Percentiles rank a stretch among this genome's conserved stretches.
phyloP scores from a whole-genome alignment of 768 basidiomycete species.

The Leccinum fibrillosum region DNA sequence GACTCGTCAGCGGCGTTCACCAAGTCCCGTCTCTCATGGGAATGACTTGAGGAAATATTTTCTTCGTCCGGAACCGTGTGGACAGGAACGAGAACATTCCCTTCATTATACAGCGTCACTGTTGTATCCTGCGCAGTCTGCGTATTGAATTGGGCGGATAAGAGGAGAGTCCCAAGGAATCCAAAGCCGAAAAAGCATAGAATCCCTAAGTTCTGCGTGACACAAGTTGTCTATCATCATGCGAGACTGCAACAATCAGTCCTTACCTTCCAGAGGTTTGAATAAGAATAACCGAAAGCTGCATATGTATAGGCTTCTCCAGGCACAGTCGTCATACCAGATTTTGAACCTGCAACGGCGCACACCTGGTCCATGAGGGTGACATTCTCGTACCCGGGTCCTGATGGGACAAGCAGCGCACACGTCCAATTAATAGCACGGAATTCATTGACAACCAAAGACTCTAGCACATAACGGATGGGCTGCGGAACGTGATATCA shows the following conservation, averaged over 20 bases:
- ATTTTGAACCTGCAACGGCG: slow-evolving; percentile 37
- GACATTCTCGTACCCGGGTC: slow-evolving; percentile 34
- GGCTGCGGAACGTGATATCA: slow-evolving; percentile 28
- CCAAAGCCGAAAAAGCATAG: slow-evolving; percentile 40
- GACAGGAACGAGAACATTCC: background rate
- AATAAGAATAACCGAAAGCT: slow-evolving; percentile 27
- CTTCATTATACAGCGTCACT: slow-evolving; percentile 23
- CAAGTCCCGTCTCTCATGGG: background rate
- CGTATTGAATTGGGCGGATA: slow-evolving; percentile 34
- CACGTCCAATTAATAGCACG: slow-evolving; percentile 34
- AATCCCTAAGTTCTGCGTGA: slow-evolving; percentile 40
- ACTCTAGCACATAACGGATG: slow-evolving; percentile 26
- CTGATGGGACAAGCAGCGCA: slow-evolving; percentile 31
- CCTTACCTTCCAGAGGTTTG: slow-evolving; percentile 37
- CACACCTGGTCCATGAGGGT: slow-evolving; percentile 41
- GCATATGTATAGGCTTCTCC: slow-evolving; percentile 41
- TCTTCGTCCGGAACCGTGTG: slow-evolving; percentile 20
- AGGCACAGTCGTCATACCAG: slow-evolving; percentile 38
- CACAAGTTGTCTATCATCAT: background rate
- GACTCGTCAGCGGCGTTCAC: background rate
- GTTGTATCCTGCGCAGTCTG: slow-evolving; percentile 29
- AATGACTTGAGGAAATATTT: background rate
- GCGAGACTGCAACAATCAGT: slow-evolving; percentile 4
- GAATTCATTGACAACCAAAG: slow-evolving; percentile 50
- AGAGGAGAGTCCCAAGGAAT: slow-evolving; percentile 36